These are phyloP conservation scores for Lunularia cruciata DNA, from an alignment of 225 moss, liverwort and hornwort genomes.

Conservation along the genomic window DNA sequence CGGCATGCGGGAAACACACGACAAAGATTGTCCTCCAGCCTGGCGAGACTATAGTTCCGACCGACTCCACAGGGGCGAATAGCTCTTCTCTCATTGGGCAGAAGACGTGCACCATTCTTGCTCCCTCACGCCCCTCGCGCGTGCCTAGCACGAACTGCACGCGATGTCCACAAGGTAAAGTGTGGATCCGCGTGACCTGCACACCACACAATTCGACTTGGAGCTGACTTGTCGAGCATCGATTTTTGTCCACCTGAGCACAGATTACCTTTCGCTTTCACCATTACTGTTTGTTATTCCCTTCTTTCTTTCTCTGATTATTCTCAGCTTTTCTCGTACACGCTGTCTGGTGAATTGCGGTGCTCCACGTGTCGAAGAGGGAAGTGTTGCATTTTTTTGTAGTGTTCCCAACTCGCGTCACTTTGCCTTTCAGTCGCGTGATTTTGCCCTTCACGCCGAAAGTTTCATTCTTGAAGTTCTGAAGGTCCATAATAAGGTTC, in stretches of 20 bases:
- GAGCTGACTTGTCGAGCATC: slow-evolving; percentile 6
- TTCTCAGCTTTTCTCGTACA: no score
- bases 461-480: no score
- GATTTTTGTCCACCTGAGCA: neutral
- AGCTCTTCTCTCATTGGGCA: neutral
- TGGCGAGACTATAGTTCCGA: slow-evolving; percentile 2
- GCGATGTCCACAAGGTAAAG: slow-evolving; percentile 1
- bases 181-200: neutral
- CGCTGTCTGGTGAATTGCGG: no score
- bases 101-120: neutral
- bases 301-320: no score
- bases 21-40: slow-evolving; percentile 16
- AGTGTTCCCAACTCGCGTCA: no score
- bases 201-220: neutral
- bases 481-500: no score
- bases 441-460: no score
- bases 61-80: neutral
- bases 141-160: slow-evolving; percentile 2
- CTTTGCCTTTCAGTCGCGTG: no score
- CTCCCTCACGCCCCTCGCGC: slow-evolving; percentile 10
- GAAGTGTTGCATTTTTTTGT: no score
- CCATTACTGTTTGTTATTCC: no score
- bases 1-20: slow-evolving; percentile 13
- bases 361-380: no score
- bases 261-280: no score